Evolutionary conservation across 2,329 filamentous ascomycete genomes (phyloP).

Genomic region (Lecanicillium sp.): DNA sequence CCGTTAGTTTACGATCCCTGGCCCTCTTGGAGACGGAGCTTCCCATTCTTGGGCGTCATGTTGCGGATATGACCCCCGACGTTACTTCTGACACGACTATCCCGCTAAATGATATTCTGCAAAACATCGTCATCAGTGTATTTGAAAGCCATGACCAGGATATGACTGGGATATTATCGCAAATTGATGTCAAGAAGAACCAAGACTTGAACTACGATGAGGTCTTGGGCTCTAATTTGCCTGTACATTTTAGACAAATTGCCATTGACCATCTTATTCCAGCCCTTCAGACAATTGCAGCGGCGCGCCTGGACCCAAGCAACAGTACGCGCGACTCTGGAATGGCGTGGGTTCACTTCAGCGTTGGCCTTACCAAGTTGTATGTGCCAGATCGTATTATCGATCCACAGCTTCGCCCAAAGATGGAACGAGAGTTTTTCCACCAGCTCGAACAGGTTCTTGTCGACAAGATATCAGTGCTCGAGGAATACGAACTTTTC

Average conservation of each 20-base stretch:
- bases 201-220: conserved; percentile 6
- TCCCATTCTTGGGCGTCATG: conserved; percentile 47
- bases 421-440: conserved; percentile 55
- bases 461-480: conserved; percentile 44
- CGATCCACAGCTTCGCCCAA: conserved; percentile 63
- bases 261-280: conserved; percentile 35
- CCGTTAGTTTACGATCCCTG: conserved; percentile 51
- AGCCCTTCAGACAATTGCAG: conserved; percentile 34
- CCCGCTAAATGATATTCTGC: conserved; percentile 40
- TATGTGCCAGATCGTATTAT: conserved; percentile 83
- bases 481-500: conserved; percentile 55
- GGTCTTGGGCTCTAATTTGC: background rate
- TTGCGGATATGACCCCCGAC: conserved; percentile 40
- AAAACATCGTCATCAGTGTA: conserved; percentile 33
- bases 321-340: conserved; percentile 25
- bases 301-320: conserved; percentile 12
- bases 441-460: conserved; percentile 48
- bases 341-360: conserved; percentile 68
- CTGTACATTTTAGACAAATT: conserved; percentile 11
- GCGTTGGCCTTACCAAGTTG: conserved; percentile 63
- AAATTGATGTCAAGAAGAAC: conserved; percentile 10
- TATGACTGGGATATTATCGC: conserved; percentile 19
- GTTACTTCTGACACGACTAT: conserved; percentile 41
- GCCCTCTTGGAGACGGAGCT: conserved; percentile 57
- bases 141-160: conserved; percentile 29